A percentile compares a stretch with the other conserved stretches of the same genome.
Conservation (phyloP, 768 basidiomycete genomes). For the Crucibulum laeve region DNA sequence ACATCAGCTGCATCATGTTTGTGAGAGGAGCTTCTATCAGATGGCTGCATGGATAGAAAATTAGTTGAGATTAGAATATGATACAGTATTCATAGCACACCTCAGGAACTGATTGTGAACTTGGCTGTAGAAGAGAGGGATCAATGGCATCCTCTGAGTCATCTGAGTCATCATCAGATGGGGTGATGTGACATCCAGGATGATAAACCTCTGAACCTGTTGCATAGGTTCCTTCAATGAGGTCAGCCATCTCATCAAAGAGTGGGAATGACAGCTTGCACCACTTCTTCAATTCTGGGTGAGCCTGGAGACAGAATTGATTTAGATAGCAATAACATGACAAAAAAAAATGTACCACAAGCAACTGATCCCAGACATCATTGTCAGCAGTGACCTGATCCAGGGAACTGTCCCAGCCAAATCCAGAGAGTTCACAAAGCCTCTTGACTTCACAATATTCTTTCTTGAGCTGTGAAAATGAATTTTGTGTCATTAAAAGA, state of each 20-base stretch:
- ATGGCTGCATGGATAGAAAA: too few relatives aligned
- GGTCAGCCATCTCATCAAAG: conserved; percentile 10
- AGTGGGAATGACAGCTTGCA: conserved; percentile 14
- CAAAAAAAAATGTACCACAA: conserved; percentile 10
- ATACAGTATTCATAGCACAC: too few relatives aligned
- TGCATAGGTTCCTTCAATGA: conserved; percentile 11
- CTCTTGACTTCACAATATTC: conserved; percentile 13
- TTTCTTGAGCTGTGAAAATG: conserved; percentile 15
- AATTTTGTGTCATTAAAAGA: conserved; percentile 1
- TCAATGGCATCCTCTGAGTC: not conserved
- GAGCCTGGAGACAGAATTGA: conserved; percentile 6
- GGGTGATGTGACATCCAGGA: conserved; percentile 5
- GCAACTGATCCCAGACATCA: conserved; percentile 14
- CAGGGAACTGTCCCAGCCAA: conserved; percentile 21
- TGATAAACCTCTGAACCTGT: conserved; percentile 9
- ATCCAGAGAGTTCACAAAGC: conserved; percentile 16
- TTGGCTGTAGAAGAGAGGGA: not conserved
- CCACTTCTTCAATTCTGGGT: conserved; percentile 16
- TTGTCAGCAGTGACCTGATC: conserved; percentile 22
- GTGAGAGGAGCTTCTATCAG: not conserved
- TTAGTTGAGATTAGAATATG: too few relatives aligned
- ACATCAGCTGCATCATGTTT: not conserved
- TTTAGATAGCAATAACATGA: conserved; percentile 2
- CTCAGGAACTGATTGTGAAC: too few relatives aligned
- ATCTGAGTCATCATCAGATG: not conserved